Conservation (phyloP, 495 filamentous ascomycete genomes). For the Letharia lupina region DNA sequence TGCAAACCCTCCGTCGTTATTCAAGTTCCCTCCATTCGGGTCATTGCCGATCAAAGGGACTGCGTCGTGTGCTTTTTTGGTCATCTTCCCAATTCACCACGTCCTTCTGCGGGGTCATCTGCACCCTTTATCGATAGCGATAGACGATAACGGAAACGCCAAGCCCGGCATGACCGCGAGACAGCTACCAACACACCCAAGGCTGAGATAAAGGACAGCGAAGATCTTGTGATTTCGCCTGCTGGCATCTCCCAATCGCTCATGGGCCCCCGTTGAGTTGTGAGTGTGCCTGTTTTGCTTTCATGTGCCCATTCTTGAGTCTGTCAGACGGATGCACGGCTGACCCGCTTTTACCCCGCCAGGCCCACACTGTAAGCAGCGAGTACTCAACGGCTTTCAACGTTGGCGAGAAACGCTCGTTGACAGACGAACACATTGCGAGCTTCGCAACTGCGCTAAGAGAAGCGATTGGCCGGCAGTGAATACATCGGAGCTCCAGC, state of each 20-base stretch:
- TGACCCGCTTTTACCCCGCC: constrained; percentile 10
- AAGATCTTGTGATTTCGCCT: background rate
- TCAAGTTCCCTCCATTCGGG: background rate
- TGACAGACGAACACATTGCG: background rate
- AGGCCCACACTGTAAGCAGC: constrained; percentile 2
- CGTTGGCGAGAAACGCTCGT: background rate
- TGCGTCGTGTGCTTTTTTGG: background rate
- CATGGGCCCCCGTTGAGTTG: background rate
- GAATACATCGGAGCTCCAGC: background rate
- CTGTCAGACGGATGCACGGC: constrained; percentile 15
- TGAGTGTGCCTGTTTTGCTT: constrained; percentile 8
- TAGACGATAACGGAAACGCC: constrained; percentile 17
- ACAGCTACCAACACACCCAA: background rate
- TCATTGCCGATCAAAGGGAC: background rate
- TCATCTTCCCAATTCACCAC: constrained; percentile 3
- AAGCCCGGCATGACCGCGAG: background rate
- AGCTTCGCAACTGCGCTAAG: background rate
- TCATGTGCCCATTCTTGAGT: constrained; percentile 7
- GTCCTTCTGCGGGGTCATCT: constrained; percentile 9
- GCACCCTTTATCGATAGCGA: constrained; percentile 14
- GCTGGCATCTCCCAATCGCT: background rate
- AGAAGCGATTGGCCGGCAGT: background rate
- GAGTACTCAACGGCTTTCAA: background rate
- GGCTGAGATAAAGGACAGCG: background rate
- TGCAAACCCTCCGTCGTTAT: background rate